phyloP scores from a whole-genome alignment of 139 green algal species.

The Chlorella sp. region DNA sequence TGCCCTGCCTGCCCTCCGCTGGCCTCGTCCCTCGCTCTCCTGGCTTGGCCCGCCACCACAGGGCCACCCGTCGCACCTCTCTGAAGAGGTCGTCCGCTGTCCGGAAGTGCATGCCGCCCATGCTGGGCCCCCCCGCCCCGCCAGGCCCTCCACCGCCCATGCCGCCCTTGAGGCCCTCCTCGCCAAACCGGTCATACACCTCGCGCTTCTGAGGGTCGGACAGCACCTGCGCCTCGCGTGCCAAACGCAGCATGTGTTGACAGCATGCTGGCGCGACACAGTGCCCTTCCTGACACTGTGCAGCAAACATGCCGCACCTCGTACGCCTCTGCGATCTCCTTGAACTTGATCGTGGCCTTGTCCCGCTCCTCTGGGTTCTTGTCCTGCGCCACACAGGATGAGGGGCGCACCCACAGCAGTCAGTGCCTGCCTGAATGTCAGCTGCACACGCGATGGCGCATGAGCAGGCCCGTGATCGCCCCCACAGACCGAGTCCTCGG shows the following conservation, averaged over 20 bases:
- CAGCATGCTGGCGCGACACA: too few species aligned
- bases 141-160: constrained; percentile 7
- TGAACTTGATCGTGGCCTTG: constrained; percentile 70
- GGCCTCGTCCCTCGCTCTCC: too few species aligned
- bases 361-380: constrained; percentile 68
- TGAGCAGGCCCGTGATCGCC: too few species aligned
- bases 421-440: too few species aligned
- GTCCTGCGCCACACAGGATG: too few species aligned
- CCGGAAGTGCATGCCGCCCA: constrained; percentile 41
- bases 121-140: constrained; percentile 8
- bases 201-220: constrained; percentile 76
- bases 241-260: too few species aligned
- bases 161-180: constrained; percentile 77
- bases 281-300: too few species aligned
- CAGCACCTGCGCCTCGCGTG: constrained; percentile 64
- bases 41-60: too few species aligned
- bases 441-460: too few species aligned
- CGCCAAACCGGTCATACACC: constrained; percentile 75
- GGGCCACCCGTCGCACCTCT: constrained; percentile 51
- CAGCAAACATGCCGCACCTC: too few species aligned
- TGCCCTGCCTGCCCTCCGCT: too few species aligned
- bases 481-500: too few species aligned
- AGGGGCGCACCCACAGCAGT: not conserved
- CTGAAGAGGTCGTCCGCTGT: constrained; percentile 70
- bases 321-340: constrained; percentile 82